Conservation (phyloP, 176 grass and related monocot genomes). For the Sorghum bicolor region Sorghum_bicolor_NCBIv3 NC_012870.2:76993001-76993500, state of each 20-base stretch:
- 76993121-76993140: conserved; percentile 88
- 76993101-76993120: conserved; percentile 89
- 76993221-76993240: background rate
- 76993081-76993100: conserved; percentile 82
- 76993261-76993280: background rate
- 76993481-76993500: background rate
- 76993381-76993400: conserved; percentile 76
- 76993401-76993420: conserved; percentile 91
- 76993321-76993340: background rate
- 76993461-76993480: conserved; percentile 68
- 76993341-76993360: background rate
- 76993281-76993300: background rate
- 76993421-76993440: conserved; percentile 97
- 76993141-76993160: conserved; percentile 57
- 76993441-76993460: conserved; percentile 78
- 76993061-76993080: conserved; percentile 86
- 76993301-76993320: background rate
- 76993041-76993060: conserved; percentile 95
- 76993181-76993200: background rate
- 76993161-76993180: background rate
- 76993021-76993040: conserved; percentile 19
- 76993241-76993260: background rate
- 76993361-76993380: background rate
- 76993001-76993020: background rate
- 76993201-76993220: background rate